These are phyloP conservation scores for Ophiostoma perfectum DNA, from an alignment of 2,329 filamentous ascomycete genomes.

Conservation along the genomic window DNA sequence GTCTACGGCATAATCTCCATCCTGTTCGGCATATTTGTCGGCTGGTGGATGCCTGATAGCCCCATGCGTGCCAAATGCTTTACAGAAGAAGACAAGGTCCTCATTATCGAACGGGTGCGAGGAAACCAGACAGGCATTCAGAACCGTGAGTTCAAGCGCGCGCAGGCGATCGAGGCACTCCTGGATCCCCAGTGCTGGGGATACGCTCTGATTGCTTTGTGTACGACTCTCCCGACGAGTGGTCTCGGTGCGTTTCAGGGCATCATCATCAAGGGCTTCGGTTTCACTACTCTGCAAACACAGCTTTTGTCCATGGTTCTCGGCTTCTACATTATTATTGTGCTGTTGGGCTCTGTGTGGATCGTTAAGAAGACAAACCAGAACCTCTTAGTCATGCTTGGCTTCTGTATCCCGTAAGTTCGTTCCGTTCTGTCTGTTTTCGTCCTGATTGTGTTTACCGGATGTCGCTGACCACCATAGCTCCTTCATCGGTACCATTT, in stretches of 20 bases:
- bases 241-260: slow-evolving; percentile 69
- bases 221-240: slow-evolving; percentile 65
- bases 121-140: slow-evolving; percentile 58
- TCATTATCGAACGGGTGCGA: slow-evolving; percentile 57
- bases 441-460: not conserved
- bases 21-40: slow-evolving; percentile 59
- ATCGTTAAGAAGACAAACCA: slow-evolving; percentile 62
- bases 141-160: slow-evolving; percentile 46
- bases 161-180: slow-evolving; percentile 48
- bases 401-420: slow-evolving; percentile 60
- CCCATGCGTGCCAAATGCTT: slow-evolving; percentile 69
- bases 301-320: slow-evolving; percentile 71
- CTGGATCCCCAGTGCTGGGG: slow-evolving; percentile 62
- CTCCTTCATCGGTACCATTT: slow-evolving; percentile 65
- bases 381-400: slow-evolving; percentile 61
- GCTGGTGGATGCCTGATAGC: slow-evolving; percentile 60
- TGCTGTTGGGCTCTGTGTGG: slow-evolving; percentile 61
- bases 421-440: slow-evolving; percentile 8
- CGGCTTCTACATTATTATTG: slow-evolving; percentile 66
- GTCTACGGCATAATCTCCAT: slow-evolving; percentile 59
- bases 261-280: slow-evolving; percentile 66
- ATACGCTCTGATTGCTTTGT: slow-evolving; percentile 60
- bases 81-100: slow-evolving; percentile 57
- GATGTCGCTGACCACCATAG: slow-evolving; percentile 32
- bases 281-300: slow-evolving; percentile 61